A percentile compares a stretch with the other conserved stretches of the same genome.
Evolutionary conservation across 2,329 filamentous ascomycete genomes (phyloP).

Genomic region (Lachnellula hyalina): DNA sequence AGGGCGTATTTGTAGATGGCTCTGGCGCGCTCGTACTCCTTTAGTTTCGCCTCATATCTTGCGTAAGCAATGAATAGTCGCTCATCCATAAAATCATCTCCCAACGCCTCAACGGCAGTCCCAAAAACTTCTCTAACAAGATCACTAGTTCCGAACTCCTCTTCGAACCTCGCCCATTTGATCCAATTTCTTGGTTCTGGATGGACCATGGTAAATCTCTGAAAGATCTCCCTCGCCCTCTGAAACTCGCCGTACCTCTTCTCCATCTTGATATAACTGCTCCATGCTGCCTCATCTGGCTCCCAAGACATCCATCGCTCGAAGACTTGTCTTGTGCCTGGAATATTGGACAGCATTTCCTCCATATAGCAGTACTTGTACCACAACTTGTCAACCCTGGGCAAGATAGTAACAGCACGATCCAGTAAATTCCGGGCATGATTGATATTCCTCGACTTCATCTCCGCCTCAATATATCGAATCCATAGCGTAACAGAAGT

Average conservation of each 20-base stretch:
- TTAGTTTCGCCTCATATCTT: constrained; percentile 89
- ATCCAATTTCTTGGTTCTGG: constrained; percentile 97
- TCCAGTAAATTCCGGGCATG: constrained; percentile 93
- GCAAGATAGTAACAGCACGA: constrained; percentile 86
- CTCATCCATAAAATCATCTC: constrained; percentile 95
- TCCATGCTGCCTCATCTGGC: constrained; percentile 92
- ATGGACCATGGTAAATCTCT: constrained; percentile 85
- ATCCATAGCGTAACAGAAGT: constrained; percentile 87
- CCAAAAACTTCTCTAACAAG: constrained; percentile 89
- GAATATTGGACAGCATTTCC: constrained; percentile 92
- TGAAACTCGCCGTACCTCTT: constrained; percentile 92
- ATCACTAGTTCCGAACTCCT: constrained; percentile 89
- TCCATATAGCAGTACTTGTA: constrained; percentile 99
- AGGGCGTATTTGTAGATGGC: constrained; percentile 97
- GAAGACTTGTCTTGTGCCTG: constrained; percentile 88
- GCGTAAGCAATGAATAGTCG: constrained; percentile 92
- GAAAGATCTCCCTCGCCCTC: constrained; percentile 82
- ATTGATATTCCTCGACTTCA: constrained; percentile 93
- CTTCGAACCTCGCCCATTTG: constrained; percentile 96
- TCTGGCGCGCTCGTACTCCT: constrained; percentile 88
- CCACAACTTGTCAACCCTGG: constrained; percentile 93
- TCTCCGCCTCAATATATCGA: constrained; percentile 91
- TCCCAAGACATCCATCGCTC: constrained; percentile 99
- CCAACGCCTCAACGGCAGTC: constrained; percentile 78
- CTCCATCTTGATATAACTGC: constrained; percentile 93